Percentiles rank a stretch among this genome's conserved stretches.
Evolutionary conservation across 148 eudicot genomes (phyloP).

Genomic region (Spergularia marina): DNA sequence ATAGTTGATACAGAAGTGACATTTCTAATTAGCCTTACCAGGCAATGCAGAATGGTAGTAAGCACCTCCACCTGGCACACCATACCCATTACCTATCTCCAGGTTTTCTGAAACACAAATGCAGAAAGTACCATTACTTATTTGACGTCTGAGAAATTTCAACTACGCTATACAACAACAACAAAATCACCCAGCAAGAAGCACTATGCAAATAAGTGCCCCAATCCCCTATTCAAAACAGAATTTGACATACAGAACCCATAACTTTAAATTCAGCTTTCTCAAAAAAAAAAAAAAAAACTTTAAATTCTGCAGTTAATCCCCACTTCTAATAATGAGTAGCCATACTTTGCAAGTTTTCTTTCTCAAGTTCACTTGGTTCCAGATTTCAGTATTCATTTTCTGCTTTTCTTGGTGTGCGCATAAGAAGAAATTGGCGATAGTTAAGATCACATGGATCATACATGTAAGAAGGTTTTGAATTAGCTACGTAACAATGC

Average conservation of each 20-base stretch:
- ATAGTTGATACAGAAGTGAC: background rate
- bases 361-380: background rate
- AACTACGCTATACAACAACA: background rate
- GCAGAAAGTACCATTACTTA: background rate
- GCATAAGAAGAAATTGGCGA: background rate
- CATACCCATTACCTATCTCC: conserved; percentile 98
- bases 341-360: conserved; percentile 2
- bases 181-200: background rate
- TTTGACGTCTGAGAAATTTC: background rate
- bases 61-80: conserved; percentile 99
- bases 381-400: background rate
- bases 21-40: conserved; percentile 33
- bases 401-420: background rate
- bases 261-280: background rate
- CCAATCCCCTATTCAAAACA: background rate
- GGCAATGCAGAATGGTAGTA: conserved; percentile 46
- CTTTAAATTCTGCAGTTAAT: background rate
- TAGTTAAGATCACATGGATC: background rate
- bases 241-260: background rate
- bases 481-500: background rate
- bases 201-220: background rate
- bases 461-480: background rate
- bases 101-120: conserved; percentile 50
- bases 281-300: too few relatives aligned
- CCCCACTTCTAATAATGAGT: background rate